Evolutionary conservation across 805 yeast species (phyloP), one percentile per base, ranked within the genome.

Genomic region (Lachancea mirantina): DNA sequence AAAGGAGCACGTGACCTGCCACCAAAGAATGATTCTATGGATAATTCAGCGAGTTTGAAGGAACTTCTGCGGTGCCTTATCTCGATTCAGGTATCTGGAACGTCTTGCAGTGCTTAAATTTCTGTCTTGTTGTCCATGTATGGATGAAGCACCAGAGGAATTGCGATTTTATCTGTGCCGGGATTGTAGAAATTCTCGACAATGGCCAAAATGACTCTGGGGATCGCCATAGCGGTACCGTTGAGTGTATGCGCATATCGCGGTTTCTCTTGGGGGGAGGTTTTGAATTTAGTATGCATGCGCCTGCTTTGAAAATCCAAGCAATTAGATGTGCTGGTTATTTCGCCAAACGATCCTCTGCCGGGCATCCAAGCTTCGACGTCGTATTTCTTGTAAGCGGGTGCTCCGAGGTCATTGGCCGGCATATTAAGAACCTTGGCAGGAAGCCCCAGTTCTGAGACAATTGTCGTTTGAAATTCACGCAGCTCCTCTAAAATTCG

Each of bases 301-400:
- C 97, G 70, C 56, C 95, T 70, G 6, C 94, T 63, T 61, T 92
- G 98, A 55, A 74, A 92, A 45, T 88, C 96, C 3, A 85, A 73
- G 57, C 98, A 92, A 52, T 88, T 89, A 2, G 96, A 87, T 1
- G 94, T 70, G 18, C 95, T 84, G 1, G 94, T 77, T 19, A 92
- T 67, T 54, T 92, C 98, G 4, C 98, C 98, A 84, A 94, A 89
- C 2, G 62, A 55, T 1, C 84, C 88, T 47, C 96, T 72, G 2
- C 97, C 96, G 0, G 97, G 97, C 97, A 92, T 89, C 87, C 95
- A 84, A 0, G 88, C 95, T 59, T 92, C 98, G 36, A 88, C 84
- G 47, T 92, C 98, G 52, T 77, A 84, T 55, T 92, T 92, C 50
- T 82, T 78, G 57, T 69, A 75, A 0, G 97, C 97, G 1, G 98